Evolutionary conservation across 352 stramenopile genomes (phyloP).

Genomic region (Globisporangium lucens): DNA sequence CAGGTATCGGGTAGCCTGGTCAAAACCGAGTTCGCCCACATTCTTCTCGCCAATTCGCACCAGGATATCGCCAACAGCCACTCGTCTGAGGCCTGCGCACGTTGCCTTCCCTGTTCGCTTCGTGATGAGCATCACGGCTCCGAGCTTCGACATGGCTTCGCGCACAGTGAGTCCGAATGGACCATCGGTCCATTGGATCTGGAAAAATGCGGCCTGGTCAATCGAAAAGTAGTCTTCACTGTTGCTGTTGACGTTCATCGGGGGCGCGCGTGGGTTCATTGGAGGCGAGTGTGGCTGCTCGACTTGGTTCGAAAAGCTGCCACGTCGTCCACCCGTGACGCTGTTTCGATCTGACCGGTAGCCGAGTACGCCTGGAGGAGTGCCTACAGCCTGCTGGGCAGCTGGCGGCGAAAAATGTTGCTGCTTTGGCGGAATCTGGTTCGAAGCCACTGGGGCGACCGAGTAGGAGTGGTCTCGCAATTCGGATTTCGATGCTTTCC

Average conservation of each 20-base stretch:
- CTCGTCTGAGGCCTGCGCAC: conserved; percentile 66
- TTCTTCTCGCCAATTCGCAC: conserved; percentile 76
- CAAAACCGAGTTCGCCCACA: conserved; percentile 65
- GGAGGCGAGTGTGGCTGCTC: neutral
- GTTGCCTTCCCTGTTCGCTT: conserved; percentile 76
- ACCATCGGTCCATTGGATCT: conserved; percentile 78
- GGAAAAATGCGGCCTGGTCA: conserved; percentile 69
- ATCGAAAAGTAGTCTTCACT: conserved; percentile 59
- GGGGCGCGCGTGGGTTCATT: neutral
- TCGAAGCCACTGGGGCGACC: neutral
- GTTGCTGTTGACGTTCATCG: conserved; percentile 23
- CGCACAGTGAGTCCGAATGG: conserved; percentile 79
- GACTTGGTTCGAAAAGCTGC: conserved; percentile 11
- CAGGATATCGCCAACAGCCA: conserved; percentile 74
- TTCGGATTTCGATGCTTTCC: conserved; percentile 15
- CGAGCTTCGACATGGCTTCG: conserved; percentile 65
- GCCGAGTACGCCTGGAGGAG: neutral
- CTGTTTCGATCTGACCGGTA: conserved; percentile 5
- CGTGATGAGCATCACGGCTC: conserved; percentile 73
- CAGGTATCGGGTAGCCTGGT: conserved; percentile 67
- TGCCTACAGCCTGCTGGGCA: neutral
- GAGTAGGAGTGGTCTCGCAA: conserved; percentile 8
- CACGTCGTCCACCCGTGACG: neutral
- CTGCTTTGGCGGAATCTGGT: conserved; percentile 5
- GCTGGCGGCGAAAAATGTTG: neutral